A percentile compares a stretch with the other conserved stretches of the same genome.
Evolutionary conservation across 2,329 filamentous ascomycete species (phyloP).

Genomic region (Colletotrichum camelliae): DNA sequence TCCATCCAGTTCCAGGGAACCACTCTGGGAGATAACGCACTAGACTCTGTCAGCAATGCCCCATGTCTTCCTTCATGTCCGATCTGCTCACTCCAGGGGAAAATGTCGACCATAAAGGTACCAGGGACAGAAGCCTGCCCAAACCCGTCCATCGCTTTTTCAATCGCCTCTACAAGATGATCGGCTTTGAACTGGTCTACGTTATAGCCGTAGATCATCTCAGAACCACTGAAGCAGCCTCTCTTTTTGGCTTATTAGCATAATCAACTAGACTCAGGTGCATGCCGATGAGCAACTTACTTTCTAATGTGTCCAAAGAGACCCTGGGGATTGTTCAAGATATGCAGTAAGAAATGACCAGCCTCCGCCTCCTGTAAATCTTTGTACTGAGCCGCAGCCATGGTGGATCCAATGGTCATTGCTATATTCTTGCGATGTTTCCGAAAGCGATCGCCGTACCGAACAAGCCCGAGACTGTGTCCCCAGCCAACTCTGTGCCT

Average conservation of each 20-base stretch:
- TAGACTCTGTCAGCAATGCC: conserved; percentile 15
- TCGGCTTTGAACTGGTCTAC: background rate
- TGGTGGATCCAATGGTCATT: conserved; percentile 47
- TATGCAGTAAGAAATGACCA: conserved; percentile 45
- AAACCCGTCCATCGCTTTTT: background rate
- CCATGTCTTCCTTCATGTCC: accelerated
- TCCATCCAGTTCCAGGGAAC: conserved; percentile 21
- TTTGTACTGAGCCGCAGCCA: conserved; percentile 40
- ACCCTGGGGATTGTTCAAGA: conserved; percentile 41
- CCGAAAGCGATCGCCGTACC: conserved; percentile 40
- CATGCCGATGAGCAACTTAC: conserved; percentile 29
- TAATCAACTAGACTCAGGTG: background rate
- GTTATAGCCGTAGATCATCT: background rate
- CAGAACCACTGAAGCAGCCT: background rate
- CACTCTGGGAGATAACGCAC: conserved; percentile 25
- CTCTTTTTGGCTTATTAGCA: background rate
- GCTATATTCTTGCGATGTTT: conserved; percentile 49
- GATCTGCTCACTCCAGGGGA: conserved; percentile 3
- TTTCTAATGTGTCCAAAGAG: conserved; percentile 46
- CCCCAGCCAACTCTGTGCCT: conserved; percentile 34
- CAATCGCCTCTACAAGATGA: background rate
- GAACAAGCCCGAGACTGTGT: conserved; percentile 36
- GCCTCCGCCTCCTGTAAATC: conserved; percentile 48
- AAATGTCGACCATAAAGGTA: conserved; percentile 9
- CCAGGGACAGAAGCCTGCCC: background rate